Evolutionary conservation across 2,329 filamentous ascomycete species (phyloP).

Genomic region (Sarocladium brachiariae): DNA sequence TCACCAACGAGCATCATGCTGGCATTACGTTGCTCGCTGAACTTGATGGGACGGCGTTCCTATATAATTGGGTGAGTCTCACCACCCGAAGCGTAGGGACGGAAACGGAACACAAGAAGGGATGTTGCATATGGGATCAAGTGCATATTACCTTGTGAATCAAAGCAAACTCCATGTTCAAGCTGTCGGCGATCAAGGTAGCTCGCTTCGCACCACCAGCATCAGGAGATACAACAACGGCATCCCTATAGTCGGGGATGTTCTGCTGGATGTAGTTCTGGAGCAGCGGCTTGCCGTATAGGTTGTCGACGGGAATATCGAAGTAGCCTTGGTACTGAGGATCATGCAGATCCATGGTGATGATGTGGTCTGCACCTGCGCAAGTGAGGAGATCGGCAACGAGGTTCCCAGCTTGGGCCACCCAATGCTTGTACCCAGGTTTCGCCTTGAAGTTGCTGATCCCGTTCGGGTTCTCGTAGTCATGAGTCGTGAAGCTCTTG

Average conservation of each 20-base stretch:
- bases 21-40: constrained; percentile 81
- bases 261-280: constrained; percentile 69
- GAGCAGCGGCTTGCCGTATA: constrained; percentile 75
- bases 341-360: constrained; percentile 96
- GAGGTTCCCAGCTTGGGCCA: constrained; percentile 91
- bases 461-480: constrained; percentile 53
- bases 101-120: neutral
- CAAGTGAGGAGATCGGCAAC: constrained; percentile 92
- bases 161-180: constrained; percentile 91
- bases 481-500: constrained; percentile 55
- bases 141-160: constrained; percentile 73
- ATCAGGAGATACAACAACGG: constrained; percentile 92
- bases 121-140: constrained; percentile 11
- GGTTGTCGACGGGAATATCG: constrained; percentile 95
- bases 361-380: constrained; percentile 92
- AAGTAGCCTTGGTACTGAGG: constrained; percentile 98
- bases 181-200: constrained; percentile 85
- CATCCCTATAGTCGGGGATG: constrained; percentile 76
- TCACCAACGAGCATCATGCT: constrained; percentile 95
- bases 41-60: constrained; percentile 84
- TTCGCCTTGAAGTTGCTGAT: constrained; percentile 63
- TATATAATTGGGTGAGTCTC: constrained; percentile 37
- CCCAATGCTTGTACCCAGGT: constrained; percentile 97
- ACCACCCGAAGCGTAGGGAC: constrained; percentile 15
- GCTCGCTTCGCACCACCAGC: constrained; percentile 95